Conservation (phyloP, 1,284 basidiomycete species). For the Boletus sp. region DNA sequence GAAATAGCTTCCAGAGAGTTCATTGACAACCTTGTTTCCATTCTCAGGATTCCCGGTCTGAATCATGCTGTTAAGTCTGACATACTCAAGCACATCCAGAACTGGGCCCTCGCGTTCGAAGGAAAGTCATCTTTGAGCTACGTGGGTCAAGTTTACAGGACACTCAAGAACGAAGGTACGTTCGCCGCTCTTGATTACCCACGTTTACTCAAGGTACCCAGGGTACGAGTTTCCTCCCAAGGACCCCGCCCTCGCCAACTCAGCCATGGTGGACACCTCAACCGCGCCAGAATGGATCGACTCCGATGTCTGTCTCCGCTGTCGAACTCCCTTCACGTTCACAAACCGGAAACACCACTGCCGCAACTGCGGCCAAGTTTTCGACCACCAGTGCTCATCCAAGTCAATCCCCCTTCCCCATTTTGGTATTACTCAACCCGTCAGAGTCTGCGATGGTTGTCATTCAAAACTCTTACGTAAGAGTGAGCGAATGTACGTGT, state of each 20-base stretch:
- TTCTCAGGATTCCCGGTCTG: slow-evolving; percentile 67
- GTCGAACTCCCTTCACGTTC: slow-evolving; percentile 88
- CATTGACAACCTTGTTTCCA: slow-evolving; percentile 86
- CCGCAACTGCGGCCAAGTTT: slow-evolving; percentile 95
- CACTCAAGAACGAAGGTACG: slow-evolving; percentile 71
- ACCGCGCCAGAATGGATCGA: slow-evolving; percentile 96
- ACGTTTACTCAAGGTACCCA: slow-evolving; percentile 26
- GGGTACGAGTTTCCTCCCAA: slow-evolving; percentile 82
- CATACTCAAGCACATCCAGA: slow-evolving; percentile 80
- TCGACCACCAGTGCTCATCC: slow-evolving; percentile 91
- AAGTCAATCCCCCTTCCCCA: slow-evolving; percentile 85
- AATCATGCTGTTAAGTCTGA: slow-evolving; percentile 84
- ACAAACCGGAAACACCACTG: slow-evolving; percentile 99
- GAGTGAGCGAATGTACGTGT: slow-evolving; percentile 44
- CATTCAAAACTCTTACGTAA: slow-evolving; percentile 69
- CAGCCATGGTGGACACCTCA: slow-evolving; percentile 84
- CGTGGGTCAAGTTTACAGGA: slow-evolving; percentile 76
- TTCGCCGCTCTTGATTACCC: neutral
- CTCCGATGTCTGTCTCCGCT: slow-evolving; percentile 91
- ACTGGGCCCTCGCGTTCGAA: slow-evolving; percentile 91
- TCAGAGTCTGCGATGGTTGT: slow-evolving; percentile 94
- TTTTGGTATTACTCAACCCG: slow-evolving; percentile 91
- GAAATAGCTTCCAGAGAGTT: slow-evolving; percentile 89
- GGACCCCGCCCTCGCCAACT: slow-evolving; percentile 63
- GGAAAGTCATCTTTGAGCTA: slow-evolving; percentile 74